phyloP scores from a whole-genome alignment of 2,329 filamentous ascomycete species.

The Colletotrichum musae region DNA sequence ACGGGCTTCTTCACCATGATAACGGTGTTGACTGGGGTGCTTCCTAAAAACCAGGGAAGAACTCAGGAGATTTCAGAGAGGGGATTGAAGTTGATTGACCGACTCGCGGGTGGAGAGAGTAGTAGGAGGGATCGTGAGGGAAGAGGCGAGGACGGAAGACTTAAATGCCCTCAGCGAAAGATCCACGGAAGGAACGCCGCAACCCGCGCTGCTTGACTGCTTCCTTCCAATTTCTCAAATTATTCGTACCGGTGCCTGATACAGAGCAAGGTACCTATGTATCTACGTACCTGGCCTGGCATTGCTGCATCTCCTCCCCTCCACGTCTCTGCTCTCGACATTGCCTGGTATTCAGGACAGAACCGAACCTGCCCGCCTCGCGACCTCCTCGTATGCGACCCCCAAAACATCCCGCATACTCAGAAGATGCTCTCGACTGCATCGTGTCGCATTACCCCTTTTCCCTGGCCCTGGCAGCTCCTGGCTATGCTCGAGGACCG shows the following conservation, averaged over 20 bases:
- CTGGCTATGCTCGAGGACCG: neutral
- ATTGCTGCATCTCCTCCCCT: neutral
- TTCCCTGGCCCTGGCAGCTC: neutral
- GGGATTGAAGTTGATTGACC: constrained; percentile 31
- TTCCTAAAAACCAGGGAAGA: constrained; percentile 22
- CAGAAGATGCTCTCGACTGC: neutral
- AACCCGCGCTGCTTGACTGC: neutral
- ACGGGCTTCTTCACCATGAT: constrained; percentile 39
- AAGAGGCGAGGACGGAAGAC: constrained; percentile 12
- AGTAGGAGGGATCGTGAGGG: constrained; percentile 3
- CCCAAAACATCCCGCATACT: constrained; percentile 7
- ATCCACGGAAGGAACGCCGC: neutral
- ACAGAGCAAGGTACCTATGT: too few species aligned
- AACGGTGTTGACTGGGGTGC: constrained; percentile 9
- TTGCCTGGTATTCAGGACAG: too few species aligned
- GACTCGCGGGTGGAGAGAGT: constrained; percentile 35
- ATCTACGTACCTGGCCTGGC: too few species aligned
- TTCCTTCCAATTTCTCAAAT: neutral
- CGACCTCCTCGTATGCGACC: neutral
- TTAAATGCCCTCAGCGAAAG: constrained; percentile 20
- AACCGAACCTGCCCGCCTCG: neutral
- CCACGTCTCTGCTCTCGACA: neutral
- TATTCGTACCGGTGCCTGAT: too few species aligned
- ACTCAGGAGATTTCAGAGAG: constrained; percentile 10
- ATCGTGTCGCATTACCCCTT: constrained; percentile 22